Evolutionary conservation across 169 alveolate genomes (phyloP).

Genomic region (Besnoitia besnoiti): DNA sequence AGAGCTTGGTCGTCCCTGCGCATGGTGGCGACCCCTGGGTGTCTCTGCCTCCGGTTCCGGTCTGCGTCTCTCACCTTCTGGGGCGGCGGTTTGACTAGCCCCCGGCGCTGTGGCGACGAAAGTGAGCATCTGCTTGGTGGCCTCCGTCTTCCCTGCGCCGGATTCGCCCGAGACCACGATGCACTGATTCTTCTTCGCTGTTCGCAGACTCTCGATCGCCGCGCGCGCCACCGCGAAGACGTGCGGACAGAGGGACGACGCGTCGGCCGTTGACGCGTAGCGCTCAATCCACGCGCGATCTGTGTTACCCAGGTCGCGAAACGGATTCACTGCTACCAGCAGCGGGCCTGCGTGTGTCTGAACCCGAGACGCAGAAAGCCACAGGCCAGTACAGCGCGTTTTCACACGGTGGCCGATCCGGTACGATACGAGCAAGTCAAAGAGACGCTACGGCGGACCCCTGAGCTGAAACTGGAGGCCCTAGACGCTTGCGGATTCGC

Average conservation of each 20-base stretch:
- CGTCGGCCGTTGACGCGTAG: constrained; percentile 82
- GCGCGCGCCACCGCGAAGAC: constrained; percentile 82
- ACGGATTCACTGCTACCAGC: constrained; percentile 90
- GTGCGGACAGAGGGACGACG: constrained; percentile 84
- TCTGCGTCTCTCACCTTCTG: too few relatives aligned
- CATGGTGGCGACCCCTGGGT: too few relatives aligned
- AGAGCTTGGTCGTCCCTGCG: too few relatives aligned
- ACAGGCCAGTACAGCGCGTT: too few relatives aligned
- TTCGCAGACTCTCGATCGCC: constrained; percentile 64
- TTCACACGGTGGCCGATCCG: too few relatives aligned
- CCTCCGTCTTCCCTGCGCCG: constrained; percentile 99
- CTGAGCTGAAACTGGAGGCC: too few relatives aligned
- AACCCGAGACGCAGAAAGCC: too few relatives aligned
- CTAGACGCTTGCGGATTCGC: too few relatives aligned
- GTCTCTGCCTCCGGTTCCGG: too few relatives aligned
- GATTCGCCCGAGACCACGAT: constrained; percentile 98
- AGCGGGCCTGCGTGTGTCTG: constrained; percentile 91
- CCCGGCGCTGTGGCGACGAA: constrained; percentile 65
- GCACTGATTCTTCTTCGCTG: constrained; percentile 82
- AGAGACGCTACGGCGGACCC: too few relatives aligned
- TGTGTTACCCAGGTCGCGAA: constrained; percentile 86
- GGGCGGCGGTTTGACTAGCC: constrained; percentile 50
- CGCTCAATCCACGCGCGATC: constrained; percentile 79
- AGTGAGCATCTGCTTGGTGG: constrained; percentile 85
- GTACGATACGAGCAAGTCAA: too few relatives aligned